Evolutionary conservation across 768 basidiomycete species (phyloP).

Genomic region (Xerocomus spinulosus): DNA sequence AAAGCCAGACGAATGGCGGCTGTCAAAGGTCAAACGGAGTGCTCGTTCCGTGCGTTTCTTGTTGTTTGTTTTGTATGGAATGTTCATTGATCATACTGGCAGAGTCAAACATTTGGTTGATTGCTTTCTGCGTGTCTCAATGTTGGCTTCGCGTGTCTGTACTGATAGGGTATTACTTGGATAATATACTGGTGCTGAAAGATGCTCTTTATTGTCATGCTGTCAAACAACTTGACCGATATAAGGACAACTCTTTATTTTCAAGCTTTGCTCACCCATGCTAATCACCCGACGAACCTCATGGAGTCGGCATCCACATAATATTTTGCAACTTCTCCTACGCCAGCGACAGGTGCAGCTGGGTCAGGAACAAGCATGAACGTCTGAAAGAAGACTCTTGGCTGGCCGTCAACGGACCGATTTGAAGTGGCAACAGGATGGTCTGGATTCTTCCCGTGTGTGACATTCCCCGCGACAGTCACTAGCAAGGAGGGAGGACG

Average conservation of each 20-base stretch:
- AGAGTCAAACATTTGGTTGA: constrained; percentile 91
- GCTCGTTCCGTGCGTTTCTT: constrained; percentile 64
- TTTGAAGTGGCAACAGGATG: constrained; percentile 49
- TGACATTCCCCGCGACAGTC: constrained; percentile 76
- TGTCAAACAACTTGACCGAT: too few relatives aligned
- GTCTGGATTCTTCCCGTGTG: constrained; percentile 57
- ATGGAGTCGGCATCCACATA: constrained; percentile 75
- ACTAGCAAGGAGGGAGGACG: constrained; percentile 76
- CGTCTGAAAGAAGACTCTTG: constrained; percentile 83
- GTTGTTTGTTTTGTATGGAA: background rate
- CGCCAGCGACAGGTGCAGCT: constrained; percentile 54
- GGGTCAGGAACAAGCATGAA: constrained; percentile 82
- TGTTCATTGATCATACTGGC: constrained; percentile 16
- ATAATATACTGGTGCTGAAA: background rate
- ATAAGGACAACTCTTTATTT: too few relatives aligned
- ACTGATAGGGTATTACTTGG: constrained; percentile 8
- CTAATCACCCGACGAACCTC: constrained; percentile 69
- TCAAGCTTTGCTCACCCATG: too few relatives aligned
- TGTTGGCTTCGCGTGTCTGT: constrained; percentile 8
- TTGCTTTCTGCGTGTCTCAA: background rate
- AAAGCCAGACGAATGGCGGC: constrained; percentile 90
- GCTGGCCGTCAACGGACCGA: constrained; percentile 65
- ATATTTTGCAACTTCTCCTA: constrained; percentile 76
- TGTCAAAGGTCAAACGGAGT: constrained; percentile 88
- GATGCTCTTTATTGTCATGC: background rate